Evolutionary conservation across 2,329 filamentous ascomycete genomes (phyloP), one percentile per base, ranked within the genome.

Genomic region (Fusarium foetens): DNA sequence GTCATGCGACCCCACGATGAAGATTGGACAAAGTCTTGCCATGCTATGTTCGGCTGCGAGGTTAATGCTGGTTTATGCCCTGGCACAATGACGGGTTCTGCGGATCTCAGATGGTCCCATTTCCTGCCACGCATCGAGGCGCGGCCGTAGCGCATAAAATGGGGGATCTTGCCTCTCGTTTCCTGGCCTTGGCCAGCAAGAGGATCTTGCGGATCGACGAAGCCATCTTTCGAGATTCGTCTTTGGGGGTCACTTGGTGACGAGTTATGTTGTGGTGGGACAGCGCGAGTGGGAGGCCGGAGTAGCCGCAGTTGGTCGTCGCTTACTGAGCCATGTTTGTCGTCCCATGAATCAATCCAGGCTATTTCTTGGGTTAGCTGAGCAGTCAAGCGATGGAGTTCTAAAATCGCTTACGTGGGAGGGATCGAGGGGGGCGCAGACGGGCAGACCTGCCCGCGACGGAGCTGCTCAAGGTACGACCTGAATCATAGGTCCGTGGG

Each of bases 101-200:
- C 83, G 6, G 87, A 86, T 58, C 88, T 86, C 57, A 90, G 78
- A 74, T 90, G 87, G 74, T 90, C 88, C 88, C 88, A 90, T 80
- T 86, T 86, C 66, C 87, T 84, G 6, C 87, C 87, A 51, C 78
- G 79, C 71, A 75, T 79, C 29, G 81, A 81, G 78, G 85, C 78
- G 79, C 84, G 84, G 48, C 87, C 84, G 72, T 87, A 78, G 74
- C 80, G 81, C 57, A 89, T 82, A 27, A 88, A 79, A 58, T 83
- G 82, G 57, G 85, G 84, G 25, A 89, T 79, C 65, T 79, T 83
- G 27, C 77, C 77, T 42, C 78, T 79, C 10, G 77, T 73, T 38
- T 79, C 79, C 57, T 80, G 79, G 5, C 78, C 80, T 12, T 81
- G 77, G 9, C 81, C 80, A 29, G 81, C 71, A 9, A 79, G 72